phyloP scores from a whole-genome alignment of 1,284 basidiomycete genomes.

The Cryptococcus sp. region DNA sequence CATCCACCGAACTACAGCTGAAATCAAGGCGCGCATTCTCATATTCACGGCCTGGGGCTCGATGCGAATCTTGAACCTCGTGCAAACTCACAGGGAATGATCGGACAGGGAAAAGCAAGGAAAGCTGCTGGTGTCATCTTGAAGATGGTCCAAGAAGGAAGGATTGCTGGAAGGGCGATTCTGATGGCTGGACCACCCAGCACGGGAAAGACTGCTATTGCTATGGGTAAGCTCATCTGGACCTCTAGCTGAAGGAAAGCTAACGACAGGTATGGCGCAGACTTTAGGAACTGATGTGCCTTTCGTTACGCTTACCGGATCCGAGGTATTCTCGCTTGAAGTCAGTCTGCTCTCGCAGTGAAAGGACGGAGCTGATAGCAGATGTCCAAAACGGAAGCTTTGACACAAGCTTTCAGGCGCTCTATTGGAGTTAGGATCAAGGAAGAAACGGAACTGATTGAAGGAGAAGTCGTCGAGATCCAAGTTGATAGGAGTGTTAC shows the following conservation, averaged over 20 bases:
- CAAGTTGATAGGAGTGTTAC: constrained; percentile 96
- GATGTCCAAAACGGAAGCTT: constrained; percentile 97
- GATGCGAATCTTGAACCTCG: constrained; percentile 86
- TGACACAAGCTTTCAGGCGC: constrained; percentile 91
- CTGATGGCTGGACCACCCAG: constrained; percentile 94
- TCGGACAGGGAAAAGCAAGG: constrained; percentile 89
- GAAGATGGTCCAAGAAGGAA: constrained; percentile 94
- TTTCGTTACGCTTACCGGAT: constrained; percentile 94
- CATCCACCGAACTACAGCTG: not conserved
- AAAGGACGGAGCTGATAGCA: constrained; percentile 21
- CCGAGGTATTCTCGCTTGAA: constrained; percentile 93
- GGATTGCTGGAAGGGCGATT: constrained; percentile 91
- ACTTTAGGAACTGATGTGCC: constrained; percentile 89
- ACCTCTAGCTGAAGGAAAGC: constrained; percentile 1
- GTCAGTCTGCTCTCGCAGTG: constrained; percentile 18
- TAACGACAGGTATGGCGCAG: constrained; percentile 81
- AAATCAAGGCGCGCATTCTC: constrained; percentile 82
- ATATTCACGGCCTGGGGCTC: constrained; percentile 89
- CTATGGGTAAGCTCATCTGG: constrained; percentile 63
- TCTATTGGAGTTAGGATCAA: constrained; percentile 96
- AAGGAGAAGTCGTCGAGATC: constrained; percentile 98
- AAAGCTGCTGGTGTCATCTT: constrained; percentile 96
- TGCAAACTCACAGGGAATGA: constrained; percentile 81
- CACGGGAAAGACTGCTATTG: constrained; percentile 96
- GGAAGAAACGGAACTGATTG: constrained; percentile 95